Evolutionary conservation across 2,329 filamentous ascomycete genomes (phyloP), one percentile per base, ranked within the genome.

Genomic region (Fusarium proliferatum): DNA sequence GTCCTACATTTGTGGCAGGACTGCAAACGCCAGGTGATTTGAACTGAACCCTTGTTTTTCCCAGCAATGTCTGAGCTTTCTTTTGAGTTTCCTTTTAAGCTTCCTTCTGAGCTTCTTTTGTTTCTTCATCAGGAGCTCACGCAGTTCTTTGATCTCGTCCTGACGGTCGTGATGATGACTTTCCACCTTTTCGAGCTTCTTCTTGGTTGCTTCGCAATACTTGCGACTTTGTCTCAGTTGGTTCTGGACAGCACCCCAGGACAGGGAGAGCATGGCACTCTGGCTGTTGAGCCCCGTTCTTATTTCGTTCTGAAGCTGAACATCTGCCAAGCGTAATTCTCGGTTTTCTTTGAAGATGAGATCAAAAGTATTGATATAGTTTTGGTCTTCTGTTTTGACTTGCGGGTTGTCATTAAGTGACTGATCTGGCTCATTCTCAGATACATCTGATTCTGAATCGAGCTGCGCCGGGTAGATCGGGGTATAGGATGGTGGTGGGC

Each of bases 291-390:
- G 33, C n/a, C 49, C 33, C 6, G 12, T 52, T 36, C 17, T 36
- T 6, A 52, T 19, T n/a, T 52, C 49, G 6, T 2, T 36, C n/a
- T 15, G 17, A 9, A 36, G 49, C n/a, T 36, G 49, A 10, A 26
- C 3, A 21, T 52, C n/a, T 36, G 17, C 33, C n/a, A 34, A 15
- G 30, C 17, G 30, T 10, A 52, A 11, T 15, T 19, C 17, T 8
- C 13, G 45, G 19, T 5, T 9, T 21, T 48, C 13, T 4, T 36
- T 52, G 16, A 52, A 33, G 2, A 17, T 3, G 13, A 5, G 4
- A 13, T 34, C 5, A 23, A 0, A 0, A 19, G 13, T 0, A 9
- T 10, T 8, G 11, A 10, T 2, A n/a, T 26, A 34, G n/a, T 16
- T 26, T 21, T 34, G 9, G n/a, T 23, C n/a, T 16, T 36, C 33